Evolutionary conservation across 495 filamentous ascomycete genomes (phyloP).

Genomic region (Xylaria grammica): DNA sequence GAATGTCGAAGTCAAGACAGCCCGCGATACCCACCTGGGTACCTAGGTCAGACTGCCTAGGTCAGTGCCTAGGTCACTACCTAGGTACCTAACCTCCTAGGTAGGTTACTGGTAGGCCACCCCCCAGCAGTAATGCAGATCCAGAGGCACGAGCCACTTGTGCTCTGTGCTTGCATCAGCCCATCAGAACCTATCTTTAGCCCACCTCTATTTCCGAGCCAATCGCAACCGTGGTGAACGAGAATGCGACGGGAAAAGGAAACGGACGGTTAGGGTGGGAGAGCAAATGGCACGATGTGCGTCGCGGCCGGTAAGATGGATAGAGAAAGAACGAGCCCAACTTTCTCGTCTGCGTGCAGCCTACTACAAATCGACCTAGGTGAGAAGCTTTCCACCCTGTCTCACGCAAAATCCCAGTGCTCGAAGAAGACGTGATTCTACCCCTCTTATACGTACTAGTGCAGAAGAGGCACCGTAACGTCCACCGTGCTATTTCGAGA

Average conservation of each 20-base stretch:
- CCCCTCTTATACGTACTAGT: slow-evolving; percentile 2
- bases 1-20: no score
- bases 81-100: no score
- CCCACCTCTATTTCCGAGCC: slow-evolving; percentile 17
- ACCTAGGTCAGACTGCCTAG: no score
- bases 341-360: not conserved
- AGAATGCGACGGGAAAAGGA: slow-evolving; percentile 5
- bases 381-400: not conserved
- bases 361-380: not conserved
- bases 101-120: not conserved
- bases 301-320: not conserved
- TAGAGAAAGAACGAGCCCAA: not conserved
- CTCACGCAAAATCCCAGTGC: not conserved
- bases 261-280: not conserved
- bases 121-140: not conserved
- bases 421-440: slow-evolving; percentile 2
- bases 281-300: not conserved
- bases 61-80: no score
- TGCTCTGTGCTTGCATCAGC: slow-evolving; percentile 18
- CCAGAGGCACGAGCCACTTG: slow-evolving; percentile 17
- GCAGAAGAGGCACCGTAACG: not conserved
- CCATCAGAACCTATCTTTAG: not conserved
- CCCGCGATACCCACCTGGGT: no score
- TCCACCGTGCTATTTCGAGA: slow-evolving; percentile 5
- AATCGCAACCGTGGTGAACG: not conserved